Evolutionary conservation across 1,284 basidiomycete genomes (phyloP).

Genomic region (Violaceomyces palustris): DNA sequence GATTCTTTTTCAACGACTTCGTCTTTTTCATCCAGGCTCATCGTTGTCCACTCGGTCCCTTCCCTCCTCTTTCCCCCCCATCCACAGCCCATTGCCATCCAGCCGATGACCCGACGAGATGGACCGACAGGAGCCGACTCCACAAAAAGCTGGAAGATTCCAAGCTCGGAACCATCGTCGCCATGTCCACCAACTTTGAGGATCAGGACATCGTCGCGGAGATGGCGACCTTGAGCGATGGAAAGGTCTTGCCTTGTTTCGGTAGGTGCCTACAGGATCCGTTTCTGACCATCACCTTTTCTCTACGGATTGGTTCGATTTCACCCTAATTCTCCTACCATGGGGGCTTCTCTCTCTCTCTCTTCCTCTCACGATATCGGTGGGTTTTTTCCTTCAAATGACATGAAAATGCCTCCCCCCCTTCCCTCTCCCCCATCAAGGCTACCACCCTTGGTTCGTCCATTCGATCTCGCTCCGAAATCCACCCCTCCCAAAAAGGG

Average conservation of each 20-base stretch:
- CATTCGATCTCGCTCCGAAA: slow-evolving; percentile 38
- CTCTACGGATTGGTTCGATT: neutral
- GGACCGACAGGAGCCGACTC: slow-evolving; percentile 10
- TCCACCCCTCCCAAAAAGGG: slow-evolving; percentile 8
- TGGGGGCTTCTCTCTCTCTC: too few relatives aligned
- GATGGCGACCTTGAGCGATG: slow-evolving; percentile 10
- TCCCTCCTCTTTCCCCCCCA: too few relatives aligned
- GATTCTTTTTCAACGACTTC: too few relatives aligned
- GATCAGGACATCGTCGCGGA: slow-evolving; percentile 40
- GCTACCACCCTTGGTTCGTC: slow-evolving; percentile 45
- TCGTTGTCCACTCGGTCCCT: too few relatives aligned
- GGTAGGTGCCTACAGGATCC: slow-evolving; percentile 10
- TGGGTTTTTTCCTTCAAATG: too few relatives aligned
- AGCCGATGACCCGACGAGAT: slow-evolving; percentile 32
- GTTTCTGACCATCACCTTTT: neutral
- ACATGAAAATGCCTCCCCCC: too few relatives aligned
- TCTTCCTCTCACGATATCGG: too few relatives aligned
- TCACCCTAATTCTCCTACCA: too few relatives aligned
- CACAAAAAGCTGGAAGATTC: slow-evolving; percentile 4
- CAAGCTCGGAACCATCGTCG: slow-evolving; percentile 14
- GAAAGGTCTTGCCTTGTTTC: slow-evolving; percentile 32
- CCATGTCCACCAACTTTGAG: slow-evolving; percentile 40
- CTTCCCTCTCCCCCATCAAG: neutral
- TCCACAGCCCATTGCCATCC: slow-evolving; percentile 50
- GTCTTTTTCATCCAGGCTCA: too few relatives aligned